These are phyloP conservation scores for Canavalia gladiata DNA, from an alignment of 306 rosid genomes.

Conservation along the genomic window DNA sequence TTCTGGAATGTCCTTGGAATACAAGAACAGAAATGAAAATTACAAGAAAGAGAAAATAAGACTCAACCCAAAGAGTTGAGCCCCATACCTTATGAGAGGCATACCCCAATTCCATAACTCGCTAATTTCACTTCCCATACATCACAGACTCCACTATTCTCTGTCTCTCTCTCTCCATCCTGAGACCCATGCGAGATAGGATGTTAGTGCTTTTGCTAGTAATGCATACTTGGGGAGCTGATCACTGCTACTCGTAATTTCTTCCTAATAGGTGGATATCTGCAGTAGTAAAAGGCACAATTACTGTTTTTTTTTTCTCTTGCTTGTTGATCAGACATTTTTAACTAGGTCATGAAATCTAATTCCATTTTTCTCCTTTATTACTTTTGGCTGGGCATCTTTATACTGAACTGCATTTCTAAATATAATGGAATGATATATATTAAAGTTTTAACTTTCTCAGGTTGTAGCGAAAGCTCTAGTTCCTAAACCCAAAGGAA, in stretches of 20 bases:
- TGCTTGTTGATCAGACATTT: background rate
- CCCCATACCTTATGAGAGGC: background rate
- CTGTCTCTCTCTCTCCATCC: background rate
- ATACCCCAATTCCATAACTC: background rate
- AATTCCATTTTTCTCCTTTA: background rate
- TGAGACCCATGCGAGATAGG: background rate
- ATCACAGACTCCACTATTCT: background rate
- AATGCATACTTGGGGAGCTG: background rate
- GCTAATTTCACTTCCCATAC: background rate
- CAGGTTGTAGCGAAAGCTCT: background rate
- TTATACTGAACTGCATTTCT: background rate
- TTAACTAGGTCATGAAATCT: slow-evolving; percentile 14
- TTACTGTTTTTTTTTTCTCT: background rate
- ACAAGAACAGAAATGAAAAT: slow-evolving; percentile 9
- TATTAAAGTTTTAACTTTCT: background rate
- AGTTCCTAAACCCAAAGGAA: background rate
- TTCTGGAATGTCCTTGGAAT: slow-evolving; percentile 3
- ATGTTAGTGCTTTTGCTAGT: background rate
- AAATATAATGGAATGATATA: background rate
- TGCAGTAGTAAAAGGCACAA: background rate
- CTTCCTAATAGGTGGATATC: background rate
- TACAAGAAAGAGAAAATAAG: background rate
- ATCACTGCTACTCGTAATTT: background rate
- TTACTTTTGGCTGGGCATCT: background rate
- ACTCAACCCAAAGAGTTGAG: background rate